Percentiles rank a stretch among this genome's conserved stretches.
Evolutionary conservation across 2,329 filamentous ascomycete genomes (phyloP).

Genomic region (Pseudogymnoascus sp.): DNA sequence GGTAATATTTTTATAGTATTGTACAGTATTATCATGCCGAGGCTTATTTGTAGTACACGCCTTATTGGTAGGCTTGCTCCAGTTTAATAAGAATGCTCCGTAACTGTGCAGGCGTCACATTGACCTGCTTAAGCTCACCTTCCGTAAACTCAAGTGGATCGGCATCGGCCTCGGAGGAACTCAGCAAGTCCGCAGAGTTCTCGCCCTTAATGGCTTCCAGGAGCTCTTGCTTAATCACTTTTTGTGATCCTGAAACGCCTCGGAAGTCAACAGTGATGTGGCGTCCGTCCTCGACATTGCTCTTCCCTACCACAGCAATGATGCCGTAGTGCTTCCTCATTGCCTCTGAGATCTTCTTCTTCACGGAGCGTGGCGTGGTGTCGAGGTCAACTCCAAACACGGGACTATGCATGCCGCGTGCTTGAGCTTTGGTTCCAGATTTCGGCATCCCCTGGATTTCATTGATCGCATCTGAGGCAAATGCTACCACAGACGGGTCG

Average conservation of each 20-base stretch:
- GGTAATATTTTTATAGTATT: slow-evolving; percentile 4
- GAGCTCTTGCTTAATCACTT: slow-evolving; percentile 4
- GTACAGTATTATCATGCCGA: slow-evolving; percentile 9
- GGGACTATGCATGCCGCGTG: slow-evolving; percentile 45
- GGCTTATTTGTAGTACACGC: not conserved
- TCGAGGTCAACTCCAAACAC: slow-evolving; percentile 68
- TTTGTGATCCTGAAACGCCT: slow-evolving; percentile 27
- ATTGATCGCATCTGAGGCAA: slow-evolving; percentile 17
- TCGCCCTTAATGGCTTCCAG: not conserved
- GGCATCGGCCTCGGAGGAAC: not conserved
- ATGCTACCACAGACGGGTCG: slow-evolving; percentile 31
- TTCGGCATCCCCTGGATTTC: slow-evolving; percentile 17
- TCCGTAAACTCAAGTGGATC: not conserved
- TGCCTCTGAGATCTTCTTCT: slow-evolving; percentile 68
- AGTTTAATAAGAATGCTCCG: slow-evolving; percentile 17
- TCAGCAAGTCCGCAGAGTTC: not conserved
- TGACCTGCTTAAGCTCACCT: slow-evolving; percentile 18
- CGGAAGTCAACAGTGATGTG: slow-evolving; percentile 47
- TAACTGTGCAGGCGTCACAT: slow-evolving; percentile 16
- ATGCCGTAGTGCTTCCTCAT: slow-evolving; percentile 65
- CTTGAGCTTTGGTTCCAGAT: slow-evolving; percentile 24
- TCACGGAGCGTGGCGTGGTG: slow-evolving; percentile 53
- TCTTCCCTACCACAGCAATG: slow-evolving; percentile 65
- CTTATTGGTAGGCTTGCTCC: slow-evolving; percentile 12
- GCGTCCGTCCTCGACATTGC: slow-evolving; percentile 49